Percentiles rank a stretch among this genome's conserved stretches.
Conservation (phyloP, 371 early-diverging fungal species). For the Choanephora cucurbitarum region DNA sequence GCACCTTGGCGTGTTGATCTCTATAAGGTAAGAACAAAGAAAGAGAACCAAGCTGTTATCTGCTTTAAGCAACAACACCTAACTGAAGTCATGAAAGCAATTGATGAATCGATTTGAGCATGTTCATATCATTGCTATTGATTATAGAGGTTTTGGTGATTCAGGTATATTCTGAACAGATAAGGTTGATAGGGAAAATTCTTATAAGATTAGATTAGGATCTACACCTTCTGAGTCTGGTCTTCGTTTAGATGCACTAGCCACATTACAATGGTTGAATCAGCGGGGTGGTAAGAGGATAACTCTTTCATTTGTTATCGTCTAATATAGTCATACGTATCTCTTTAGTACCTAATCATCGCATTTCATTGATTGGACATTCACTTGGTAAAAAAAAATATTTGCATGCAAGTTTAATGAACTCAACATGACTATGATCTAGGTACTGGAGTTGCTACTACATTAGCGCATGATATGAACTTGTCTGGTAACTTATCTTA, state of each 20-base stretch:
- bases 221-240: slow-evolving; percentile 48
- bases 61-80: no score
- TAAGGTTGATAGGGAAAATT: no score
- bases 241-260: slow-evolving; percentile 36
- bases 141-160: slow-evolving; percentile 54
- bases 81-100: slow-evolving; percentile 5
- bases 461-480: slow-evolving; percentile 42
- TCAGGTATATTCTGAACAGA: slow-evolving; percentile 36
- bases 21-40: slow-evolving; percentile 34
- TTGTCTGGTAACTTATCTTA: slow-evolving; percentile 24
- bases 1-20: slow-evolving; percentile 48
- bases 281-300: slow-evolving; percentile 41
- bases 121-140: slow-evolving; percentile 42
- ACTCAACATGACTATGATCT: no score
- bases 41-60: neutral
- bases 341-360: slow-evolving; percentile 33
- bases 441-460: slow-evolving; percentile 50
- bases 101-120: slow-evolving; percentile 26
- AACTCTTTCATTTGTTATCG: no score
- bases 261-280: slow-evolving; percentile 38
- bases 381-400: slow-evolving; percentile 38
- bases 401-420: neutral
- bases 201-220: slow-evolving; percentile 27
- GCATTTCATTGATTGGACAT: slow-evolving; percentile 45
- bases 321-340: no score